Percentiles rank a stretch among this genome's conserved stretches.
These are phyloP conservation scores for Osmanthus fragrans DNA, from an alignment of 257 asterid species.

Conservation along the genomic window DNA sequence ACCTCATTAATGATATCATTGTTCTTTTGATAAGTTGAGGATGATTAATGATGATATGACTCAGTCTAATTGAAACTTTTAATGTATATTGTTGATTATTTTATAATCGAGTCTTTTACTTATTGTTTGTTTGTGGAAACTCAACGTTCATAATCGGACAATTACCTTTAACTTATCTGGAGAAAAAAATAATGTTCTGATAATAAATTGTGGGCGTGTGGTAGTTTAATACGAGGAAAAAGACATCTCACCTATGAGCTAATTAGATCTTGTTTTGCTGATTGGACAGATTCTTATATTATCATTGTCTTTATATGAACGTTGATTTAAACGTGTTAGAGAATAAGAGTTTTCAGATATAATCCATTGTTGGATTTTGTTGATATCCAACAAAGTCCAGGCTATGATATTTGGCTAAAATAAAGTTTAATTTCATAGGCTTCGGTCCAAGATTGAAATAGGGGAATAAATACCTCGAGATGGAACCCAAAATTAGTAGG, in stretches of 20 bases:
- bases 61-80: slow-evolving; percentile 13
- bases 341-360: too few species aligned
- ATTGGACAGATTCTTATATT: neutral
- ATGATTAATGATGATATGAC: slow-evolving; percentile 18
- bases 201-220: neutral
- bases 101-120: neutral
- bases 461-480: too few species aligned
- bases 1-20: neutral
- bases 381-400: too few species aligned
- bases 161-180: neutral
- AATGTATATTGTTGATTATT: neutral
- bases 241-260: slow-evolving; percentile 1
- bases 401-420: too few species aligned
- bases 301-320: neutral
- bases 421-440: too few species aligned
- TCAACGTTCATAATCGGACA: neutral
- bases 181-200: too few species aligned
- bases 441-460: too few species aligned
- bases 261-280: neutral
- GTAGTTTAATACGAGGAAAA: neutral
- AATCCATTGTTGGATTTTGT: too few species aligned
- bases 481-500: too few species aligned
- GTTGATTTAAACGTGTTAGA: neutral
- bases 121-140: neutral
- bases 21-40: neutral